A percentile compares a stretch with the other conserved stretches of the same genome.
Evolutionary conservation across 2,329 filamentous ascomycete genomes (phyloP).

Genomic region (Intubia oerlemansii): DNA sequence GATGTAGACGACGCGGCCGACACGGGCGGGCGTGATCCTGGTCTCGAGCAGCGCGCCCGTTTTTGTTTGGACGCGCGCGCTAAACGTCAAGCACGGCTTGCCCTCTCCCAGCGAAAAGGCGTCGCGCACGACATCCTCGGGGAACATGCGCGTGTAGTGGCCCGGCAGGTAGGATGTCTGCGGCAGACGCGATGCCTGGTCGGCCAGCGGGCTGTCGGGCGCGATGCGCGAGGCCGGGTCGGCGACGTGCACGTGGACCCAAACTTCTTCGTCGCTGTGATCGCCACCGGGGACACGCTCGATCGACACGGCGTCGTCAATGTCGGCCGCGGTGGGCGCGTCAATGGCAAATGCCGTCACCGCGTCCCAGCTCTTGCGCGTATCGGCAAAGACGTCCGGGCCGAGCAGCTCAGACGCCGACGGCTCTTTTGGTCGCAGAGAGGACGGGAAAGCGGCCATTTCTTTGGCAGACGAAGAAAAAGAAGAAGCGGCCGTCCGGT

Average conservation of each 20-base stretch:
- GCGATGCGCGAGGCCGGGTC: constrained; percentile 53
- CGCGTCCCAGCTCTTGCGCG: constrained; percentile 37
- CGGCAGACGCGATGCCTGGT: constrained; percentile 37
- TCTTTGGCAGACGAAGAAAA: too few species aligned
- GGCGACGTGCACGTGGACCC: constrained; percentile 61
- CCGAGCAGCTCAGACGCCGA: constrained; percentile 5
- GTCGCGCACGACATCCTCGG: constrained; percentile 22
- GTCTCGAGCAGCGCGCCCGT: constrained; percentile 30
- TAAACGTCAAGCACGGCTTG: constrained; percentile 38
- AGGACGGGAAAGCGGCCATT: too few species aligned
- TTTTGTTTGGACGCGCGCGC: constrained; percentile 28
- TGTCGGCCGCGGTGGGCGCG: constrained; percentile 39
- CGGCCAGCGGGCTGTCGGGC: constrained; percentile 33
- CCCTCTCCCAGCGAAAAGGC: constrained; percentile 31
- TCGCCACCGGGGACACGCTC: constrained; percentile 27
- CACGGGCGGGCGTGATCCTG: constrained; percentile 28
- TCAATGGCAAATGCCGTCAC: constrained; percentile 55
- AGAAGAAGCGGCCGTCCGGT: constrained; percentile 11
- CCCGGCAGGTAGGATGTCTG: constrained; percentile 40
- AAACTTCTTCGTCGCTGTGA: constrained; percentile 40
- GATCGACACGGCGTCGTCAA: constrained; percentile 62
- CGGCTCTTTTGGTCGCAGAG: too few species aligned
- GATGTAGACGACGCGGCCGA: constrained; percentile 32
- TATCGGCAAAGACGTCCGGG: constrained; percentile 22
- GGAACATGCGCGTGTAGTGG: constrained; percentile 36